Conservation (phyloP, 2,329 filamentous ascomycete genomes). For the Arthrobotrys sinensis region DNA sequence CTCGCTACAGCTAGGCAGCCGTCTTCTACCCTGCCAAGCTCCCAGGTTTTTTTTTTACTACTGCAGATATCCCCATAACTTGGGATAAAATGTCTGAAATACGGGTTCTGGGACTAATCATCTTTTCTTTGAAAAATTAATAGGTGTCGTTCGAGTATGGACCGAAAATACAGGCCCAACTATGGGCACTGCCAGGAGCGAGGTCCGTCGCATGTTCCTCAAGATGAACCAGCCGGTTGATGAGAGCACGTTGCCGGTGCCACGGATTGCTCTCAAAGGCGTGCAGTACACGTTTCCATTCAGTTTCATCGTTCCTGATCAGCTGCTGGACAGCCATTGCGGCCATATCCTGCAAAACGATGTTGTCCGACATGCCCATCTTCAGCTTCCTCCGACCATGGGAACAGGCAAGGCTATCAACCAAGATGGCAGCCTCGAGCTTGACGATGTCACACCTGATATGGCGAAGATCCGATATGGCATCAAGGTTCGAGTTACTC, state of each 20-base stretch:
- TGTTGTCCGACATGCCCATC: constrained; percentile 73
- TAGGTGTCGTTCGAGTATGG: constrained; percentile 63
- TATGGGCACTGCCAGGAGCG: constrained; percentile 62
- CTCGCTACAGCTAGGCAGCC: constrained; percentile 61
- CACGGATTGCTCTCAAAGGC: constrained; percentile 72
- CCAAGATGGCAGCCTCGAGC: constrained; percentile 69
- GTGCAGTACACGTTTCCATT: constrained; percentile 75
- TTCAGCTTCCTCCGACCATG: constrained; percentile 75
- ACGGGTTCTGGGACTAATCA: constrained; percentile 20
- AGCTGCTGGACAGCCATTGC: constrained; percentile 75
- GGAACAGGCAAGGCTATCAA: constrained; percentile 73
- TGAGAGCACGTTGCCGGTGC: constrained; percentile 71
- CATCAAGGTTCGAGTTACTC: constrained; percentile 71
- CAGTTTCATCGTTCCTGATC: constrained; percentile 75
- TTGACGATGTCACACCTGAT: constrained; percentile 76
- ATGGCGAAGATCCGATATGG: constrained; percentile 76
- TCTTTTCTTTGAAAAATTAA: constrained; percentile 4
- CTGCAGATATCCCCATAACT: constrained; percentile 23
- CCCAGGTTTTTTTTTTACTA: not conserved
- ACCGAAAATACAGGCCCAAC: constrained; percentile 62
- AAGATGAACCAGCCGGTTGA: constrained; percentile 75
- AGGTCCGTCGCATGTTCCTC: constrained; percentile 69
- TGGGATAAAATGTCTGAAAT: constrained; percentile 20
- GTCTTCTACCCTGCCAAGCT: constrained; percentile 28
- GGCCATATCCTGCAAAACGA: constrained; percentile 71